phyloP scores from a whole-genome alignment of 345 rosid species.

The Jatropha curcas region DNA sequence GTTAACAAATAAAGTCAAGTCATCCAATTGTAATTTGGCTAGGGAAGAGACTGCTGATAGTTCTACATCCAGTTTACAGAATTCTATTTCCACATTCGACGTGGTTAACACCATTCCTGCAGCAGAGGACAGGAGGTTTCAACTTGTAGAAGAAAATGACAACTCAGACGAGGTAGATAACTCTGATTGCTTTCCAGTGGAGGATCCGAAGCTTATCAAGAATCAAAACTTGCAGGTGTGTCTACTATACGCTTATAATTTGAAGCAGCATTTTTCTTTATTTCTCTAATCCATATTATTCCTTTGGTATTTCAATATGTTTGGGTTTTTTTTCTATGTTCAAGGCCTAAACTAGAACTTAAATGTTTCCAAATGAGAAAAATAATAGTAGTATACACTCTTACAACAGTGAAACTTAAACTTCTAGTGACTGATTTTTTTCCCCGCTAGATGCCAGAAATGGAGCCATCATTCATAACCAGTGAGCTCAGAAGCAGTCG shows the following conservation, averaged over 20 bases:
- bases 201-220: constrained; percentile 13
- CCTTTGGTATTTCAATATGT: constrained; percentile 11
- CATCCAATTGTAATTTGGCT: constrained; percentile 47
- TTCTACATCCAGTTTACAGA: constrained; percentile 38
- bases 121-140: constrained; percentile 36
- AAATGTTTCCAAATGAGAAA: neutral
- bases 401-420: neutral
- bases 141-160: constrained; percentile 30
- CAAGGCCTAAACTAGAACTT: neutral
- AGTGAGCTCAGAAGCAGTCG: neutral
- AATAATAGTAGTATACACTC: neutral
- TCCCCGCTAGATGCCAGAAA: neutral
- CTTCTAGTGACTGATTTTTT: neutral
- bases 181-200: constrained; percentile 40
- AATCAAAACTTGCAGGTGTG: constrained; percentile 63
- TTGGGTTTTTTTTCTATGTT: constrained; percentile 10
- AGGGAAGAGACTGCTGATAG: constrained; percentile 40
- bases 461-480: neutral
- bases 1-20: constrained; percentile 59
- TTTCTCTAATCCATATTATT: neutral
- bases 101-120: constrained; percentile 30
- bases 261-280: constrained; percentile 1
- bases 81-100: constrained; percentile 28
- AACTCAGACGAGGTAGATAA: constrained; percentile 31
- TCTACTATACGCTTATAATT: constrained; percentile 15